Evolutionary conservation across 176 grass and related monocot species (phyloP), one percentile per base, ranked within the genome.

Genomic region (Poa pratensis): DNA sequence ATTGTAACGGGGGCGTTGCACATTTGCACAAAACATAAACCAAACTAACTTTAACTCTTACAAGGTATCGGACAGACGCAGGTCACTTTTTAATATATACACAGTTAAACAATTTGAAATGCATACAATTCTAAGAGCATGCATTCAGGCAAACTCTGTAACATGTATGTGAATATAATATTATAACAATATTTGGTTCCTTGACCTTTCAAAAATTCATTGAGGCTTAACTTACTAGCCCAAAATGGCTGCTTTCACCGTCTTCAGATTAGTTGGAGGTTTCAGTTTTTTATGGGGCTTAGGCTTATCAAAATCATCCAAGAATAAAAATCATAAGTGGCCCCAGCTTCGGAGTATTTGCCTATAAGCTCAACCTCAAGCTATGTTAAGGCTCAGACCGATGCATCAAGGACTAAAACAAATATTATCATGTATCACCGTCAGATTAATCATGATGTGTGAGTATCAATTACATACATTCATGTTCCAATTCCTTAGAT

Each of bases 401-500:
- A 13, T 76, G 49, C 22, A 76, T 35, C 28, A 53, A 35, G 73
- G 48, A 54, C 9, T 54, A 54, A 27, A 54, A 76, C 49, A 54
- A 34, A 76, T 55, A 55, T 14, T 50, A 76, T 35, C 73, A 76
- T 54, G 73, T 76, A 76, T 76, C 11, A 39, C 51, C 10, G 22
- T 77, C 30, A 54, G 30, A 55, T 57, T 35, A 57, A 55, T 34
- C n/a, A 73, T 27, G 42, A 50, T 17, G 70, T 50, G 70, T 49
- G 22, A 49, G 23, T 73, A 73, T 50, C 70, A 24, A 50, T 50
- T n/a, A 77, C 34, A 58, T 77, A 37, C 74, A 77, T 57, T 77
- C 28, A 1, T 37, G 9, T 76, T 76, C 73, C 26, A 76, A 34
- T 20, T 54, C 27, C 26, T 76, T 76, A 10, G 9, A 18, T 0